These are phyloP conservation scores for Penicillium crystallinum DNA, from an alignment of 495 filamentous ascomycete genomes.

Conservation along the genomic window DNA sequence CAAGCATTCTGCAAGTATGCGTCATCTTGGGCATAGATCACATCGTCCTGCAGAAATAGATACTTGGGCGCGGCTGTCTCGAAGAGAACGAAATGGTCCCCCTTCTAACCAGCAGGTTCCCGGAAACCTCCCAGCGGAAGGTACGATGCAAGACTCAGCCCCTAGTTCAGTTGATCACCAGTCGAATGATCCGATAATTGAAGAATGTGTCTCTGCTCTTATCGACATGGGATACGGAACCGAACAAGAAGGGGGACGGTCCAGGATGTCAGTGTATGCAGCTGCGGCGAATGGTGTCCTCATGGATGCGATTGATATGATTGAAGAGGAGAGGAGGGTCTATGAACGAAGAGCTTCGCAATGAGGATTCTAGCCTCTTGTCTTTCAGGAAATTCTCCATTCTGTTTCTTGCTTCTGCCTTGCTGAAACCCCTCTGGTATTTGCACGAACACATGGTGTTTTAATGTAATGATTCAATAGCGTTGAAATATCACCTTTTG, in stretches of 20 bases:
- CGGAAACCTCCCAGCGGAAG: constrained; percentile 30
- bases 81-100: constrained; percentile 13
- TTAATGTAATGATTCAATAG: not conserved
- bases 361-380: constrained; percentile 6
- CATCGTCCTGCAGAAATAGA: constrained; percentile 2
- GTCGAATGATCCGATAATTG: constrained; percentile 26
- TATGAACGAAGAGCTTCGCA: constrained; percentile 32
- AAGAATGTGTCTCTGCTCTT: constrained; percentile 43
- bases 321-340: constrained; percentile 50
- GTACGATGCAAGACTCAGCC: constrained; percentile 1
- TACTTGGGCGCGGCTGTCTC: constrained; percentile 20
- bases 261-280: constrained; percentile 48
- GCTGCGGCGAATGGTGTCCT: constrained; percentile 45
- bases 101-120: constrained; percentile 18
- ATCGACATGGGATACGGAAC: constrained; percentile 47
- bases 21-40: constrained; percentile 16
- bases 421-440: not conserved
- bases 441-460: not conserved
- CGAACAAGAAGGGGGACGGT: constrained; percentile 34
- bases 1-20: constrained; percentile 22
- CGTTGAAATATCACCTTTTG: not conserved
- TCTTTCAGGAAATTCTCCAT: not conserved
- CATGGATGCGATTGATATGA: constrained; percentile 50
- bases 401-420: not conserved
- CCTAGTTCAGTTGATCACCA: not conserved